phyloP scores from a whole-genome alignment of 305 asterid genomes.

The Rubia tinctorum region DNA sequence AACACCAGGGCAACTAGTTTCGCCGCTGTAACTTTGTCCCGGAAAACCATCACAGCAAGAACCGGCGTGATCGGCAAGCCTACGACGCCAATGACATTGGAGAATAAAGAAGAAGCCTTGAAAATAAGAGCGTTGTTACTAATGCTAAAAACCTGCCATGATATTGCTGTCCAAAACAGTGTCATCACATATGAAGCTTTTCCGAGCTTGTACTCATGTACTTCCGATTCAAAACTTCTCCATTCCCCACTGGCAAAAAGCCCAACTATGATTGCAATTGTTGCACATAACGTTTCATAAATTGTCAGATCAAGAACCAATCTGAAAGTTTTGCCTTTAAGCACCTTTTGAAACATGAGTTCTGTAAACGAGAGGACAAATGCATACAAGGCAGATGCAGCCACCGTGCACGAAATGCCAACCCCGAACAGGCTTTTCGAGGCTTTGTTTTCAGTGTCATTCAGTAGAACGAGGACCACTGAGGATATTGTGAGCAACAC shows the following conservation, averaged over 20 bases:
- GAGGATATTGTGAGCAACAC: slow-evolving; percentile 21
- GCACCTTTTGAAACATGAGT: slow-evolving; percentile 23
- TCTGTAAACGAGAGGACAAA: slow-evolving; percentile 24
- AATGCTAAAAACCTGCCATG: slow-evolving; percentile 29
- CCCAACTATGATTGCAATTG: slow-evolving; percentile 26
- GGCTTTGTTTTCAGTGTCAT: not conserved
- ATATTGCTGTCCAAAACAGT: slow-evolving; percentile 29
- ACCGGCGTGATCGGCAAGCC: slow-evolving; percentile 30
- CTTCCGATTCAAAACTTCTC: slow-evolving; percentile 18
- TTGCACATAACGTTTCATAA: slow-evolving; percentile 26
- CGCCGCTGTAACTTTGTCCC: slow-evolving; percentile 33
- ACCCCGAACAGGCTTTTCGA: not conserved
- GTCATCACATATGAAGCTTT: slow-evolving; percentile 31
- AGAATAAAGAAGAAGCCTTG: slow-evolving; percentile 34
- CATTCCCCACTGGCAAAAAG: slow-evolving; percentile 35
- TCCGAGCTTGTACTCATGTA: slow-evolving; percentile 21
- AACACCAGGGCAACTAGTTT: slow-evolving; percentile 32
- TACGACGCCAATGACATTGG: slow-evolving; percentile 32
- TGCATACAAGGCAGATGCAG: slow-evolving; percentile 32
- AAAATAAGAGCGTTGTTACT: slow-evolving; percentile 30
- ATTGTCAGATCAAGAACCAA: slow-evolving; percentile 23
- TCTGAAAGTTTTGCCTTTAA: slow-evolving; percentile 22
- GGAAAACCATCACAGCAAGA: slow-evolving; percentile 33
- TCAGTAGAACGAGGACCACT: not conserved
- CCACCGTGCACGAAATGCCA: slow-evolving; percentile 28